These are phyloP conservation scores for Quercus tomentella DNA, from an alignment of 331 rosid species.

Conservation along the genomic window DNA sequence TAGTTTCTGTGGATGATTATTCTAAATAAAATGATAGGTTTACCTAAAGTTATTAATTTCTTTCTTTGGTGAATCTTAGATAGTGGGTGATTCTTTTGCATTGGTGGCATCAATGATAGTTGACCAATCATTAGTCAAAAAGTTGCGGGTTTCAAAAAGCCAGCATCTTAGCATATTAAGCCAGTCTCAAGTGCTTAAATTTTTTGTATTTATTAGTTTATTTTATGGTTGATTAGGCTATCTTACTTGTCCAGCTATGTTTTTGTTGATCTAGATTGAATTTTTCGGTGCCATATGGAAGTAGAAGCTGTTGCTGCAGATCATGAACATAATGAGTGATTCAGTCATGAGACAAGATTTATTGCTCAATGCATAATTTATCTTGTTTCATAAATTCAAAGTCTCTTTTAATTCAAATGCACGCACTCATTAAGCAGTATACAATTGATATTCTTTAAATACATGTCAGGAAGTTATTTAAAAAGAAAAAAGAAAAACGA, in stretches of 20 bases:
- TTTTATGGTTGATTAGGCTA: neutral
- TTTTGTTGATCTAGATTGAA: neutral
- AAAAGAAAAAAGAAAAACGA: neutral
- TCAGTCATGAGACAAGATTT: neutral
- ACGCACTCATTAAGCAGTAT: neutral
- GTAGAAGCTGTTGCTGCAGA: neutral
- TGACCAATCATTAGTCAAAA: neutral
- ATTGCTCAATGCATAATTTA: neutral
- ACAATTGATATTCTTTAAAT: neutral
- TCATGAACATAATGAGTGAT: neutral
- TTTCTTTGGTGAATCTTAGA: neutral
- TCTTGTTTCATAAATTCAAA: neutral
- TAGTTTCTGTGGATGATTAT: neutral
- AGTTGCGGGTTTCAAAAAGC: neutral
- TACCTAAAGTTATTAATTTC: neutral
- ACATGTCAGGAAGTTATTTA: neutral
- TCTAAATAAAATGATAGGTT: neutral
- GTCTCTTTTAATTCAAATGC: neutral
- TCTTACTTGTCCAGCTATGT: neutral
- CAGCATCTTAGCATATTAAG: neutral
- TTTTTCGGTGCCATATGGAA: neutral
- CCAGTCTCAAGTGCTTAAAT: neutral
- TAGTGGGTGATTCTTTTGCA: neutral
- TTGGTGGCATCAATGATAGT: neutral
- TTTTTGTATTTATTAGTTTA: neutral